Base-by-base conservation (phyloP, 306 rosid species). In the Quercus wislizeni region DNA sequence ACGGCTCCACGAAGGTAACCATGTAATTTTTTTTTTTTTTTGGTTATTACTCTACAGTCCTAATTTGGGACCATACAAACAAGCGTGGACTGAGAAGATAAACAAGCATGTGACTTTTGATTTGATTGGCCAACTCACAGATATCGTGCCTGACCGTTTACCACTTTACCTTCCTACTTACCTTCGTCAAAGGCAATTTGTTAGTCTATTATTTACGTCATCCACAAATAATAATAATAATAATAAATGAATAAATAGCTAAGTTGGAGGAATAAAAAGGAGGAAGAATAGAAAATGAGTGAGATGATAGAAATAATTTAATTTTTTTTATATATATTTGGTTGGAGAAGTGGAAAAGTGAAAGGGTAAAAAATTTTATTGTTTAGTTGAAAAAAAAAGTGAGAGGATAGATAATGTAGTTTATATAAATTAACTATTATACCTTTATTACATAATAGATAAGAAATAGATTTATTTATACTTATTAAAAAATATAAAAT, bases 171-270 rank as follows among this genome's bases (percentile, higher is more conserved):
- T 84, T 75, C 68, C 76, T 76, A 25, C 1, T 79, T 83, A n/a
- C 80, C 82, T 31, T 69, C 30, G 71, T 78, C 86, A 84, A 78
- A 85, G 81, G 74, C 74, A 73, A 74, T 59, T 80, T 65, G 17
- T 49, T 49, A 49, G 54, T 1, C 54, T 49, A 49, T 49, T 12
- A 49, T 49, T 49, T 12, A 49, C 54, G 54, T 0, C 54, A 49
- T 49, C 54, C 54, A 49, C 54, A 0, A 2, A 49, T 2, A 3
- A 49, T 49, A 10, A 9, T 46, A 46, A 46, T 12, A 46, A 46
- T 2, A 46, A 12, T 2, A 46, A 11, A 46, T 46, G 15, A 46
- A 46, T 46, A 46, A 46, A 49, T 49, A 49, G 54, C 54, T 11
- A 46, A 3, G 3, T 27, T 27, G 2, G 30, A 28, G 2, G 31